Conservation (phyloP, 1,284 basidiomycete species). For the Moesziomyces sp. region DNA sequence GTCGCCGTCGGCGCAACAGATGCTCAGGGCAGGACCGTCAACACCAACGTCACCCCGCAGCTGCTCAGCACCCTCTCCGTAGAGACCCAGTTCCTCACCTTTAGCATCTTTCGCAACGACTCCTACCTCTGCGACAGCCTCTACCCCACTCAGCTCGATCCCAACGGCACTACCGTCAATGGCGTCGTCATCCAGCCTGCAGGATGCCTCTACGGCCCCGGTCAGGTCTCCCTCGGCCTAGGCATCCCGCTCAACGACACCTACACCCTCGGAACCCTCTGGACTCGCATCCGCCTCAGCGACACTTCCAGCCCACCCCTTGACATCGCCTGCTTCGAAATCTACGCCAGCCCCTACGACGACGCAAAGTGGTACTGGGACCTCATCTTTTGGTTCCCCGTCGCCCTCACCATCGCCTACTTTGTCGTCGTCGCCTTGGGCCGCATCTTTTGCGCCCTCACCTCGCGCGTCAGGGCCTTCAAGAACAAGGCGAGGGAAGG, state of each 20-base stretch:
- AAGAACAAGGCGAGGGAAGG: conserved; percentile 60
- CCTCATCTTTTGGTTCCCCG: conserved; percentile 84
- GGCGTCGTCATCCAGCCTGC: conserved; percentile 36
- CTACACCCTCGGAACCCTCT: conserved; percentile 83
- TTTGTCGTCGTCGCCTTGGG: conserved; percentile 83
- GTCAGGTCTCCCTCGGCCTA: conserved; percentile 83
- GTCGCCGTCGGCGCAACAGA: conserved; percentile 53
- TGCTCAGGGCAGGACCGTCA: conserved; percentile 34
- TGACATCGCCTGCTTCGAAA: conserved; percentile 83
- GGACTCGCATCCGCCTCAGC: conserved; percentile 84
- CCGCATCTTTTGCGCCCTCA: conserved; percentile 69
- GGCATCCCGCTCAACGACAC: conserved; percentile 77
- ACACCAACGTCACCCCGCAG: conserved; percentile 27
- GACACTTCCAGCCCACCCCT: conserved; percentile 77
- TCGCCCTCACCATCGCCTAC: conserved; percentile 81
- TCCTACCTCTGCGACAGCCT: conserved; percentile 61
- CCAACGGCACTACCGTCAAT: conserved; percentile 38
- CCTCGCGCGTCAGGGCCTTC: conserved; percentile 44
- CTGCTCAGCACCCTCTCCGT: conserved; percentile 53
- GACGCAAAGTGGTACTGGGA: conserved; percentile 76
- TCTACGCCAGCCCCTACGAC: conserved; percentile 81
- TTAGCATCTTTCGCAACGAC: conserved; percentile 54
- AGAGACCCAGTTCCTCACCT: conserved; percentile 54
- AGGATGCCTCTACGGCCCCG: conserved; percentile 68
- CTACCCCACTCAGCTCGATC: conserved; percentile 51